Percentiles rank a stretch among this genome's conserved stretches.
phyloP scores from a whole-genome alignment of 2,329 filamentous ascomycete species.

The Fusarium lyarnte region DNA sequence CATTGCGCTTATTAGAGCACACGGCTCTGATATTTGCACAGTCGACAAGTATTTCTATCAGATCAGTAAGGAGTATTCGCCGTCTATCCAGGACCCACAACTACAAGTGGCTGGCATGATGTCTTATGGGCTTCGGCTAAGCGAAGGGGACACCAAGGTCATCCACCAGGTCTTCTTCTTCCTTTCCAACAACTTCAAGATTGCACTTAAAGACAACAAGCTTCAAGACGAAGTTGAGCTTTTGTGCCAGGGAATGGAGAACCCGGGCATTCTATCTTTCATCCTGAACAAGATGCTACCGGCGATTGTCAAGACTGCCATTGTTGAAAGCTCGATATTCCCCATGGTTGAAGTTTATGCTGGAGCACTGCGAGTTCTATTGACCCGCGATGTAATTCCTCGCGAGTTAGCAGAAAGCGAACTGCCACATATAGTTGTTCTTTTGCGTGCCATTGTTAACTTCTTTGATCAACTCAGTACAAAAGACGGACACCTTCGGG shows the following conservation, averaged over 20 bases:
- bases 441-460: conserved; percentile 46
- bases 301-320: conserved; percentile 56
- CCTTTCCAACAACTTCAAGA: conserved; percentile 66
- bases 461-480: conserved; percentile 43
- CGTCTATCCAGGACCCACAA: conserved; percentile 64
- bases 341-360: conserved; percentile 62
- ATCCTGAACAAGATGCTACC: conserved; percentile 64
- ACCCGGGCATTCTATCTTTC: conserved; percentile 56
- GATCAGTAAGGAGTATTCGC: conserved; percentile 65
- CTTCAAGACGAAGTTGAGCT: conserved; percentile 59
- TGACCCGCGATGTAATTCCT: conserved; percentile 49
- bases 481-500: conserved; percentile 28
- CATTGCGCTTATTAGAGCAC: conserved; percentile 63
- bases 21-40: conserved; percentile 62
- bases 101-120: conserved; percentile 65
- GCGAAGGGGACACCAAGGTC: conserved; percentile 60
- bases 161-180: conserved; percentile 64
- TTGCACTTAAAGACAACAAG: conserved; percentile 60
- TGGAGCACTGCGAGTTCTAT: conserved; percentile 52
- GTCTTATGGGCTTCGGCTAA: conserved; percentile 64
- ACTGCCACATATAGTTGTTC: conserved; percentile 45
- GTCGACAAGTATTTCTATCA: conserved; percentile 67
- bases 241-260: conserved; percentile 59
- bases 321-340: conserved; percentile 52
- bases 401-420: conserved; percentile 50